These are phyloP conservation scores for Theobroma grandiflorum DNA, from an alignment of 441 rosid species.

Conservation along the genomic window DNA sequence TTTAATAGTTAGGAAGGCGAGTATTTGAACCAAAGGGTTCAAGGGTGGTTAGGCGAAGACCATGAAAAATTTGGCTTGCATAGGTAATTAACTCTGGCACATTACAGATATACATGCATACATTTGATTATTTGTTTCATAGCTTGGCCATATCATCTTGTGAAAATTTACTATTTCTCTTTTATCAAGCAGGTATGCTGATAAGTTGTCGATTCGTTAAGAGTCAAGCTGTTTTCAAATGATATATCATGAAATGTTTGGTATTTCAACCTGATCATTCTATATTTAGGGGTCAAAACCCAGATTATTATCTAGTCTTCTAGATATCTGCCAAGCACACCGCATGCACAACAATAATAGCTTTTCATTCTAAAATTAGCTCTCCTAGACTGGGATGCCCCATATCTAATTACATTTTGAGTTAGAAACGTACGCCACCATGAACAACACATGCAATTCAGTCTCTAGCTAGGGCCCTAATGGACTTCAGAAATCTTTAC, in stretches of 20 bases:
- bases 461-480: no score
- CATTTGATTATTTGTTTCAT: background rate
- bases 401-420: background rate
- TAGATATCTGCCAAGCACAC: no score
- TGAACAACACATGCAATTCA: background rate
- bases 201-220: background rate
- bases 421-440: background rate
- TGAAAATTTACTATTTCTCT: background rate
- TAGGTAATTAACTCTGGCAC: background rate
- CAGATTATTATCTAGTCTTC: no score
- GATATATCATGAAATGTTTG: no score
- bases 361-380: background rate
- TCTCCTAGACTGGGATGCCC: background rate
- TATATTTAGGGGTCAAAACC: no score
- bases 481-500: background rate
- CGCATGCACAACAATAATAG: background rate
- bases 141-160: background rate
- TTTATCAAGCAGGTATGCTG: background rate
- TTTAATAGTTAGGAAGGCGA: background rate
- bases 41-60: background rate
- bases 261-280: no score
- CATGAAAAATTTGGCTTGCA: background rate
- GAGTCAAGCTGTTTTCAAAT: background rate
- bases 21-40: background rate
- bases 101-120: background rate